Conservation (phyloP, 257 asterid genomes). For the Rehmannia glutinosa region DNA sequence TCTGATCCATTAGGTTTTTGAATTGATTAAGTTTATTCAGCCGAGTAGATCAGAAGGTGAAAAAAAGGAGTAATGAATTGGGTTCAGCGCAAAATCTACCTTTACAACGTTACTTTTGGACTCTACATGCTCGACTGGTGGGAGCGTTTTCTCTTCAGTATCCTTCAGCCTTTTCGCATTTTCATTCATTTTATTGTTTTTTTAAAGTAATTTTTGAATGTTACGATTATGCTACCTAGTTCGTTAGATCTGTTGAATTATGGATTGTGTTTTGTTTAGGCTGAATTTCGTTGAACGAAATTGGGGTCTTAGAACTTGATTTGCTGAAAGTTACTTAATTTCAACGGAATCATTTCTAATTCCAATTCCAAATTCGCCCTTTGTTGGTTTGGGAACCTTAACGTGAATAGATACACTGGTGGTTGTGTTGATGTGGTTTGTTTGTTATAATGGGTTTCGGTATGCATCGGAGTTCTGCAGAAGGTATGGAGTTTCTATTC, state of each 20-base stretch:
- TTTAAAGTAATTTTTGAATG: neutral
- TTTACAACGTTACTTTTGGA: constrained; percentile 75
- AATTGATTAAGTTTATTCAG: neutral
- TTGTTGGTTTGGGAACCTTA: constrained; percentile 18
- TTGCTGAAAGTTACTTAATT: neutral
- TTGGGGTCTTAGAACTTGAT: neutral
- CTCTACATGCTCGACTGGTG: constrained; percentile 83
- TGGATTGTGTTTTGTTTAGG: neutral
- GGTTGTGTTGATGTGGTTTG: constrained; percentile 50
- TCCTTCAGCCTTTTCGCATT: constrained; percentile 24
- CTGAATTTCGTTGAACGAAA: neutral
- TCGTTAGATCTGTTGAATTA: neutral
- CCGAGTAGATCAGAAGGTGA: neutral
- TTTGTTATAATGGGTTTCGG: constrained; percentile 32
- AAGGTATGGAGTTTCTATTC: constrained; percentile 24
- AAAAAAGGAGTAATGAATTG: constrained; percentile 38
- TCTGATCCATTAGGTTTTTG: neutral
- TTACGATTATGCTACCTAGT: neutral
- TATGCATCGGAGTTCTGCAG: constrained; percentile 25
- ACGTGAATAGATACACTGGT: constrained; percentile 35
- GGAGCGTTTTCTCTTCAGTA: constrained; percentile 75
- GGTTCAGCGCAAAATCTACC: constrained; percentile 64
- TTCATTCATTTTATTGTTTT: neutral
- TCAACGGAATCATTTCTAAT: neutral
- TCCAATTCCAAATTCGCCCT: neutral